Evolutionary conservation across 257 asterid genomes (phyloP), one percentile per base, ranked within the genome.

Genomic region (Solanum medicagineum): DNA sequence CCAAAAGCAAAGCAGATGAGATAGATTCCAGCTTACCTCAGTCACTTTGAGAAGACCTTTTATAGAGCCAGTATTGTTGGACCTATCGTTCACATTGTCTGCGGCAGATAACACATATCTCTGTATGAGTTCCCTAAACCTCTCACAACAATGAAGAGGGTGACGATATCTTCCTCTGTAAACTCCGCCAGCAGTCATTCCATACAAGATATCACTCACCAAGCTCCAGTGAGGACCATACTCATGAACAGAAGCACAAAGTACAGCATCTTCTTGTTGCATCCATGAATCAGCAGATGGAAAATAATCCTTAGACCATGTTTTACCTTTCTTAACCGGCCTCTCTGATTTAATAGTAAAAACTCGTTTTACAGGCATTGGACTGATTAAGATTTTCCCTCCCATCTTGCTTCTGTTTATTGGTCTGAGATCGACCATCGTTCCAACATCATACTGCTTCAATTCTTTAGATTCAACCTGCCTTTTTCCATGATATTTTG

Each of bases 191-290:
- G 94, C 89, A 71, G 94, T 87, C 90, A 90, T 87, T 47, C 95
- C 96, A 62, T 92, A 88, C 90, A 97, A 86, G 86, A 92, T 89
- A 51, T 95, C 98, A 94, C 98, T 93, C 60, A 91, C 94, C 89
- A 97, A 89, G 85, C 89, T 87, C 99, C 99, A 97, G 83, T 95
- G 93, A 83, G 96, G 92, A 65, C 99, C 99, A 88, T 95, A 95
- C 90, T 94, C 98, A 73, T 93, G 93, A 74, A 95, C 94, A 85
- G 86, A 83, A 84, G 94, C 97, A 92, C 99, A 97, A 81, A 97
- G 88, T 81, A 89, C 87, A 20, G 95, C 96, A 87, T 97, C 99
- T 88, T 97, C 99, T 62, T 85, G 93, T 10, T 96, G 93, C 83
- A 94, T 92, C 99, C 99, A 97, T 85, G 29, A 69, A 91, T 93